Evolutionary conservation across 805 yeast species (phyloP), one percentile per base, ranked within the genome.

Genomic region (Schwanniomyces pseudopolymorphus): DNA sequence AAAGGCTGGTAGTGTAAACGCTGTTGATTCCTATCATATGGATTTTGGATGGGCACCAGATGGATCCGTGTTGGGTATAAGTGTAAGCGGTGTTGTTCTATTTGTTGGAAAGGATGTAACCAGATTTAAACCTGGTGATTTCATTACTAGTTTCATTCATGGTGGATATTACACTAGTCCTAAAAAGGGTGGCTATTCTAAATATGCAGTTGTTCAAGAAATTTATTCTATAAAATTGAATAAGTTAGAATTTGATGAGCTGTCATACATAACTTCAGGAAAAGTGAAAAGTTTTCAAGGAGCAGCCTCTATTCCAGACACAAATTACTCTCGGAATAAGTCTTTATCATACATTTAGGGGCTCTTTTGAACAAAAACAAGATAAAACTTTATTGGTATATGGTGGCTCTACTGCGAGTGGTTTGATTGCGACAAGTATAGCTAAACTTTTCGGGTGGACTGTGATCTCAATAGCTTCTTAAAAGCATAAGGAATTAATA

Each of bases 381-480:
- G 33, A 31, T 17, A 42, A 33, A n/a, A 35, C 39, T 13, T 22
- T 42, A 28, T 42, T 42, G 24, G 33, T 42, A 11, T 42, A 42
- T 22, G 44, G 44, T 16, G 40, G 44, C 9, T 42, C 44, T 20
- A 42, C 44, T 4, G 44, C 33, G 7, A 42, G 27, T n/a, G 44
- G 44, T 3, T 42, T 42, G 21, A 22, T 42, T n/a, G 44, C 44
- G n/a, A 13, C 39, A 20, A 21, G 21, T n/a, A 5, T 42, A 5
- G 44, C 44, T 8, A 42, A 42, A 24, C 17, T 21, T 14, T 42
- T 42, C 14, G 40, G 44, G 2, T 42, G 44, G 44, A 35, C 21
- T 5, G 44, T 42, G 14, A 42, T 42, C 4, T 42, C 44, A 2
- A 24, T 42, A 7, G 44, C 39, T 13, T 42, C 44, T 11, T 33